Percentiles rank a stretch among this genome's conserved stretches.
Conservation (phyloP, 2,329 filamentous ascomycete species). For the Talaromyces rugulosus region DNA sequence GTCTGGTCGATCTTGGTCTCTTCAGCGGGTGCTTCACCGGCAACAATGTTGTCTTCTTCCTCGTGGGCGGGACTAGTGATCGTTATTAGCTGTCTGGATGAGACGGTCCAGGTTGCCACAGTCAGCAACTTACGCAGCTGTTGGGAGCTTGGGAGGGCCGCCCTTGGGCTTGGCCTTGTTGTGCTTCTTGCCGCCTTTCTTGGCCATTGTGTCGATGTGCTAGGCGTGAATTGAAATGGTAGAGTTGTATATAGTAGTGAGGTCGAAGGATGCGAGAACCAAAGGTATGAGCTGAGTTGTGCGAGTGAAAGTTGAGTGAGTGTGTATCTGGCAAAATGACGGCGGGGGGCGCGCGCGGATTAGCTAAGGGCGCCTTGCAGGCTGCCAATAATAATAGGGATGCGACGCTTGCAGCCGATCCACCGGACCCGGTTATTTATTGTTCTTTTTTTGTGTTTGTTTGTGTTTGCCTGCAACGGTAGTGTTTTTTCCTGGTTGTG, state of each 20-base stretch:
- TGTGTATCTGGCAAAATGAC: constrained; percentile 5
- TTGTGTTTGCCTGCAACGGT: neutral
- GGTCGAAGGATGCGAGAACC: neutral
- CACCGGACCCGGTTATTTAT: neutral
- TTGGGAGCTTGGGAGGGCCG: constrained; percentile 9
- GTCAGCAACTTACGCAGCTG: constrained; percentile 8
- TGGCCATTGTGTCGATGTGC: constrained; percentile 5
- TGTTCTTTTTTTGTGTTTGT: neutral
- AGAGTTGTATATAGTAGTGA: neutral
- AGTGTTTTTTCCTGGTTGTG: neutral
- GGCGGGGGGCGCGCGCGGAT: neutral
- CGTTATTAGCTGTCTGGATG: neutral
- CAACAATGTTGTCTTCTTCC: constrained; percentile 8
- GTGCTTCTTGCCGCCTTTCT: constrained; percentile 14
- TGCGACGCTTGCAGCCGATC: neutral
- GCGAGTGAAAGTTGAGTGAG: neutral
- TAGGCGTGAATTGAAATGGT: neutral
- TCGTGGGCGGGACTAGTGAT: constrained; percentile 5
- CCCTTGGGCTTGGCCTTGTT: constrained; percentile 10
- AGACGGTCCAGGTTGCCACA: neutral
- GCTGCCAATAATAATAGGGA: constrained; percentile 13
- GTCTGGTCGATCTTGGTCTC: neutral
- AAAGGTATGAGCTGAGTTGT: neutral
- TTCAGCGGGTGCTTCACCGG: constrained; percentile 3
- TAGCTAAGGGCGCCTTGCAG: constrained; percentile 12